A percentile compares a stretch with the other conserved stretches of the same genome.
phyloP scores from a whole-genome alignment of 169 alveolate genomes.

The Babesia caballi region DNA sequence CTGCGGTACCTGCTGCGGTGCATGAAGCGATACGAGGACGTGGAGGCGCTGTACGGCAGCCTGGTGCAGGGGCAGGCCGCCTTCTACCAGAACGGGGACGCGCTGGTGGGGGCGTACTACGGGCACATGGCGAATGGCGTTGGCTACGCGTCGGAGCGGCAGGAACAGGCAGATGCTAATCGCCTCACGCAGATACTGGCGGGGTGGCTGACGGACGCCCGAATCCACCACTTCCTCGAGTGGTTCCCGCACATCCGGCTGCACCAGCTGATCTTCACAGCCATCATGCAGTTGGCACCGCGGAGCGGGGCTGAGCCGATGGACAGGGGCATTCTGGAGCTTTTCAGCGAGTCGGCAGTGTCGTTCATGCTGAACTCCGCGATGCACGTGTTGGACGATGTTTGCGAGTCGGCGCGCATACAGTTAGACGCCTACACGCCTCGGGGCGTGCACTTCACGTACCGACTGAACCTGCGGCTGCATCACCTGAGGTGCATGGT shows the following conservation, averaged over 20 bases:
- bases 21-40: slow-evolving; percentile 1
- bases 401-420: background rate
- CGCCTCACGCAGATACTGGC: background rate
- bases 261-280: background rate
- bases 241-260: background rate
- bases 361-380: slow-evolving; percentile 6
- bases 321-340: background rate
- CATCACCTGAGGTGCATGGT: slow-evolving; percentile 10
- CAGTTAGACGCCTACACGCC: background rate
- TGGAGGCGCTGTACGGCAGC: slow-evolving; percentile 6
- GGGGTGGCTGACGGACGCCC: slow-evolving; percentile 13
- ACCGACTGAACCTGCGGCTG: slow-evolving; percentile 19
- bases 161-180: background rate
- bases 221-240: slow-evolving; percentile 12
- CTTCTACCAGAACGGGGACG: slow-evolving; percentile 11
- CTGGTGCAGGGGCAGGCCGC: background rate
- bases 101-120: slow-evolving; percentile 6
- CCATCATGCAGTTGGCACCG: slow-evolving; percentile 7
- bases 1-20: background rate
- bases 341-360: background rate
- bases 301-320: background rate
- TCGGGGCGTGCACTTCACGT: background rate
- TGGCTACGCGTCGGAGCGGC: background rate
- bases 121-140: background rate
- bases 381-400: slow-evolving; percentile 2